Evolutionary conservation across 2,329 filamentous ascomycete genomes (phyloP), one percentile per base, ranked within the genome.

Genomic region (Teratosphaeria gauchensis): DNA sequence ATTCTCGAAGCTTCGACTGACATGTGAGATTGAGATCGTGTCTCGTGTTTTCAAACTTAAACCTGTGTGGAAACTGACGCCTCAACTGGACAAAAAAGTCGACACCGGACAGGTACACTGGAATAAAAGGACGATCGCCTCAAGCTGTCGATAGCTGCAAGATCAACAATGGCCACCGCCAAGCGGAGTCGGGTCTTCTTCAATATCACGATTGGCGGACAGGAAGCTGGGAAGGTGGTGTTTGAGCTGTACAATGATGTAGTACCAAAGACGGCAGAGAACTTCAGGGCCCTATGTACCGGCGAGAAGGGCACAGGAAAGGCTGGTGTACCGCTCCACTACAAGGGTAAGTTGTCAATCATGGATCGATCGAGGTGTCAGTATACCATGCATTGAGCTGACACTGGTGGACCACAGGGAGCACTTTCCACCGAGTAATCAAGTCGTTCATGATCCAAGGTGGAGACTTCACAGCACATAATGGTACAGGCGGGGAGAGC

Each of bases 371-470:
- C 28, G n/a, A 6, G 6, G 52, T 16, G 16, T 16, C 7, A n/a
- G 8, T 28, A 5, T 11, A 53, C 16, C 16, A 53, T 14, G 28
- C 24, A 30, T 11, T 24, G 19, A 53, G 7, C 52, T 53, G 24
- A 53, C 28, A 14, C 28, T 12, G 31, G 5, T n/a, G 28, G 2
- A 31, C 8, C 52, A 53, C 21, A 53, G 52, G 90, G 66, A 95
- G 89, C 61, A 80, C 79, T 67, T 97, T 99, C 81, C 92, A 99
- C 80, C 89, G 92, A 56, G 89, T 99, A 64, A 99, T 99, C 79
- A 96, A 96, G 81, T 84, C 89, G 69, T 99, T 99, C 77, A 97
- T 99, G 92, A 94, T 96, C 71, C 89, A 96, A 78, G 92, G 94
- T 71, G 92, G 94, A 76, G 94, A 97, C 75, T 99, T 99, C 75